Conservation (phyloP, 805 yeast genomes). For the Candida taoyuanica region DNA sequence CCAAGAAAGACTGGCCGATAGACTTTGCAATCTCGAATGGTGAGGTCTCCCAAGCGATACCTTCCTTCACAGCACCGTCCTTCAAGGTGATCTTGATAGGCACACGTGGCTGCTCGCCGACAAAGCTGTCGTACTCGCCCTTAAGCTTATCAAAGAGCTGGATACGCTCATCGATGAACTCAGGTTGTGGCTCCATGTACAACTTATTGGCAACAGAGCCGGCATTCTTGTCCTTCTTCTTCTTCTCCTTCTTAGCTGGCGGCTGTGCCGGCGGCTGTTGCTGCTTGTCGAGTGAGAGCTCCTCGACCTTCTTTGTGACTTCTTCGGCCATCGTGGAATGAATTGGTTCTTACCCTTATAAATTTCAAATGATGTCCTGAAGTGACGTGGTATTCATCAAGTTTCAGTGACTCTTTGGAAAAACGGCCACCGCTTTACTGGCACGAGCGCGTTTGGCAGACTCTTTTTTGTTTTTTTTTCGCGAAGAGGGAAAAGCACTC, state of each 20-base stretch:
- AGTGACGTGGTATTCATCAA: no score
- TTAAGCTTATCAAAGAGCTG: slow-evolving; percentile 75
- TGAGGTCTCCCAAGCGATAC: slow-evolving; percentile 81
- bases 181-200: slow-evolving; percentile 74
- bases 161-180: slow-evolving; percentile 74
- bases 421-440: background rate
- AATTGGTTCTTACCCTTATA: no score
- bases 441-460: background rate
- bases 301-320: slow-evolving; percentile 45
- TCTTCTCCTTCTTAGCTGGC: slow-evolving; percentile 32
- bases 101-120: slow-evolving; percentile 56
- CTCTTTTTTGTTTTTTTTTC: background rate
- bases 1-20: slow-evolving; percentile 84
- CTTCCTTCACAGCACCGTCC: slow-evolving; percentile 79
- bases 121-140: slow-evolving; percentile 67
- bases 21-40: slow-evolving; percentile 81
- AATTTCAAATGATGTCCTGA: no score
- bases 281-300: slow-evolving; percentile 36
- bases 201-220: slow-evolving; percentile 33
- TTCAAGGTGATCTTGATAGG: slow-evolving; percentile 77
- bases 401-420: no score
- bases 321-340: slow-evolving; percentile 37
- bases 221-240: slow-evolving; percentile 39
- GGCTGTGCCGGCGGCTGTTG: slow-evolving; percentile 10
- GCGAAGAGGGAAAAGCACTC: background rate